Base-by-base conservation (phyloP, 495 filamentous ascomycete genomes). In the Endocarpon pusillum region DNA sequence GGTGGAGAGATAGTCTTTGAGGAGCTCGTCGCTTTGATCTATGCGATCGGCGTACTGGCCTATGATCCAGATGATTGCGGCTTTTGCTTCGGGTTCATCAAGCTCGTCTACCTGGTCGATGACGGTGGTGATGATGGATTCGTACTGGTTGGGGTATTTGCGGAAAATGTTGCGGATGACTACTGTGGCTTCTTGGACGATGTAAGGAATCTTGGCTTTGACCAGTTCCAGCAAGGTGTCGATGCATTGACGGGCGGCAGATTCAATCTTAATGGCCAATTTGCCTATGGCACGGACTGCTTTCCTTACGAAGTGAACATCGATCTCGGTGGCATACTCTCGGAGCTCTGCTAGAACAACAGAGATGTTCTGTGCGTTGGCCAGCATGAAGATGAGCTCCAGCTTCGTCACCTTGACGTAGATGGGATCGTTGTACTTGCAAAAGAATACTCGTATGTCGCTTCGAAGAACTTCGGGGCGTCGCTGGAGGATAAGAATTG, bases 361-460 rank as follows among this genome's bases (percentile, higher is more conserved):
- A 21, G 81, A 75, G 41, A 99, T 96, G 53, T 99, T 99, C 41
- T 81, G 80, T 52, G 94, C 85, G 16, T 75, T 92, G 9, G 89
- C 91, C 33, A 99, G 67, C 89, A 96, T 99, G 60, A 96, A 96
- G 47, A 99, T 96, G 38, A 99, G 65, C 53, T 99, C 89, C 33
- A 99, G 68, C 55, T 99, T 99, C 9, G 91, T 96, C 42, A 99
- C 89, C 55, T 99, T 99, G 59, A 99, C 89, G 47, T 99, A 99
- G 36, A 96, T 96, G 0, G 91, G 89, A 47, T 99, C 89, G 44
- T 99, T 99, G 61, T 99, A 99, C 66, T 99, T 99, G 69, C 89
- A 99, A 57, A 97, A 97, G 58, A 99, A 99, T 29, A 96, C 87
- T 8, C 89, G 70, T 37, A 99, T 93, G 55, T 99, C 89, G 54